Conservation (phyloP, 2,329 filamentous ascomycete genomes). For the Pestalotiopsis sp. region DNA sequence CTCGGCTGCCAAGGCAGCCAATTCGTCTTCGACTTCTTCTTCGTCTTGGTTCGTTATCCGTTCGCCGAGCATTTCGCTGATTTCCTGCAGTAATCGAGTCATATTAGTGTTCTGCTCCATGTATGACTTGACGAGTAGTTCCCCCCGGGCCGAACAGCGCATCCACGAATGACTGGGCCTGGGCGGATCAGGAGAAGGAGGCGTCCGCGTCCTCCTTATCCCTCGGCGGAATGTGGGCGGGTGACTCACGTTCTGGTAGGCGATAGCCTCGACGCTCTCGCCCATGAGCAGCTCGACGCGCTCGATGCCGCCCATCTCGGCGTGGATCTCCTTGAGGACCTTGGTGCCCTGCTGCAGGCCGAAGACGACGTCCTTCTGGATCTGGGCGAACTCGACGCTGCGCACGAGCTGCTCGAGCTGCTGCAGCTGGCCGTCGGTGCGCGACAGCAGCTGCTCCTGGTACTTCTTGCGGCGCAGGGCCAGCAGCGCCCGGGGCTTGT, state of each 20-base stretch:
- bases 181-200: too few relatives aligned
- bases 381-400: constrained; percentile 91
- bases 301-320: constrained; percentile 93
- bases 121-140: too few relatives aligned
- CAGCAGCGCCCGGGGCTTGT: constrained; percentile 80
- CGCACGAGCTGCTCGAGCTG: constrained; percentile 87
- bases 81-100: constrained; percentile 61
- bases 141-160: too few relatives aligned
- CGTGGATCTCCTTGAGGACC: constrained; percentile 87
- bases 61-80: constrained; percentile 86
- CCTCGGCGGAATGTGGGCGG: background rate
- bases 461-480: constrained; percentile 95
- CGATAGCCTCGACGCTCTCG: constrained; percentile 84
- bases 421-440: constrained; percentile 92
- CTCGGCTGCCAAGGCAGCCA: constrained; percentile 76
- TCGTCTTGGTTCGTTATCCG: constrained; percentile 93
- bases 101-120: background rate
- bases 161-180: too few relatives aligned
- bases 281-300: constrained; percentile 94
- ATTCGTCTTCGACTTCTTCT: constrained; percentile 95
- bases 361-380: constrained; percentile 95
- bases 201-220: too few relatives aligned
- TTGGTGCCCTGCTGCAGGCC: constrained; percentile 88
- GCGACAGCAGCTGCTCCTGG: constrained; percentile 83
- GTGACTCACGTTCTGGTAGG: constrained; percentile 76